phyloP scores from a whole-genome alignment of 306 rosid genomes.

The Cicer pinnatifidum region DNA sequence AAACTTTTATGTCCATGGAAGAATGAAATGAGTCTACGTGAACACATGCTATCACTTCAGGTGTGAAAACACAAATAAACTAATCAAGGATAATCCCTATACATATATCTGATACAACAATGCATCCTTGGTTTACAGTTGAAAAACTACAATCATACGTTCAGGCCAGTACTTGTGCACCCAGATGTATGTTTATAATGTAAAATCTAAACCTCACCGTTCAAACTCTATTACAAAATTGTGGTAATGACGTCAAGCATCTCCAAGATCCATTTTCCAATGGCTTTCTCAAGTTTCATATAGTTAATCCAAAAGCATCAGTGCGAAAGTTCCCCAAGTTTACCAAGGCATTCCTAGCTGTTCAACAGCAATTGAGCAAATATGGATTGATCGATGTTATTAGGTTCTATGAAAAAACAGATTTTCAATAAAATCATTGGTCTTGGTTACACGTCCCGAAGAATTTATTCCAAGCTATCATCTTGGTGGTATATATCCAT shows the following conservation, averaged over 20 bases:
- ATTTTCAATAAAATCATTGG: conserved; percentile 25
- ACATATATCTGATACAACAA: too few species aligned
- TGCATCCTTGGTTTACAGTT: too few species aligned
- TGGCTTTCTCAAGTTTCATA: conserved; percentile 25
- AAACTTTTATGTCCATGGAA: too few species aligned
- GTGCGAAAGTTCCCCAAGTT: conserved; percentile 15
- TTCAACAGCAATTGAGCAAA: conserved; percentile 29
- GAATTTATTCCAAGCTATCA: conserved; percentile 34
- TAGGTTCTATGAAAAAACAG: conserved; percentile 10
- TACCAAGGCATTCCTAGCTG: background rate
- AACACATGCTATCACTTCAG: too few species aligned
- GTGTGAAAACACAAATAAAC: too few species aligned
- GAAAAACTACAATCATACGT: too few species aligned
- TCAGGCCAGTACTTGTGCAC: too few species aligned
- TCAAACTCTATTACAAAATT: conserved; percentile 13
- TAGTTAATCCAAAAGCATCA: conserved; percentile 1
- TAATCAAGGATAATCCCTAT: too few species aligned
- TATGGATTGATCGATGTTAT: conserved; percentile 1
- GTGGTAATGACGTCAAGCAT: conserved; percentile 8
- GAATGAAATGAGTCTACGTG: too few species aligned
- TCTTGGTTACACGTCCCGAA: conserved; percentile 12
- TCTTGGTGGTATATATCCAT: conserved; percentile 1
- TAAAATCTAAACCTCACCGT: background rate
- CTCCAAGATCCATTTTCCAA: conserved; percentile 14
- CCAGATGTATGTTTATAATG: too few species aligned